phyloP scores from a whole-genome alignment of 768 basidiomycete genomes.

The Mycena amicta region DNA sequence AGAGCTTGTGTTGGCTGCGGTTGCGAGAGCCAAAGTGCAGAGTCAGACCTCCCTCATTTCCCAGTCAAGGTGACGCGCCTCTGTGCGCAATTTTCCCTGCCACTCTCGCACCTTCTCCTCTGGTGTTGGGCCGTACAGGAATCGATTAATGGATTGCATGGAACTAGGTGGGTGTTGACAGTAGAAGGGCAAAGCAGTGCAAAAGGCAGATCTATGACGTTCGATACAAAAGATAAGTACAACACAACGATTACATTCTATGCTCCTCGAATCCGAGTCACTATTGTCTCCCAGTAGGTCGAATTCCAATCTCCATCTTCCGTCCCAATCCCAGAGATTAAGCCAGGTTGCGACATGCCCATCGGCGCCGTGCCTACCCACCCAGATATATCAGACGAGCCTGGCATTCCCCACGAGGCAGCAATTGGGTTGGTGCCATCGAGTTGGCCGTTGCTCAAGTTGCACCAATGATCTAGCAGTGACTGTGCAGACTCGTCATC shows the following conservation, averaged over 20 bases:
- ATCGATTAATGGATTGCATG: constrained; percentile 90
- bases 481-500: constrained; percentile 80
- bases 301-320: constrained; percentile 79
- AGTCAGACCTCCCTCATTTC: constrained; percentile 91
- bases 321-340: constrained; percentile 43
- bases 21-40: constrained; percentile 16
- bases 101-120: constrained; percentile 92
- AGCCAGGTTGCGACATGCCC: constrained; percentile 43
- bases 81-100: constrained; percentile 84
- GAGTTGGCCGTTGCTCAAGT: constrained; percentile 61
- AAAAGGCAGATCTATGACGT: constrained; percentile 8
- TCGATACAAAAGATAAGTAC: neutral
- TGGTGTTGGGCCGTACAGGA: constrained; percentile 94
- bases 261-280: constrained; percentile 57
- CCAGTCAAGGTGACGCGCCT: constrained; percentile 83
- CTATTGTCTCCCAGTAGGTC: constrained; percentile 80
- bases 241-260: constrained; percentile 20
- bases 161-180: neutral
- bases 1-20: constrained; percentile 23
- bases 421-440: constrained; percentile 50
- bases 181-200: constrained; percentile 8
- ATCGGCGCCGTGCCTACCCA: constrained; percentile 55
- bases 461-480: constrained; percentile 83
- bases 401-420: constrained; percentile 63
- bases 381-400: constrained; percentile 57